phyloP scores from a whole-genome alignment of 345 rosid species.

The Raphanus raphanistrum region DNA sequence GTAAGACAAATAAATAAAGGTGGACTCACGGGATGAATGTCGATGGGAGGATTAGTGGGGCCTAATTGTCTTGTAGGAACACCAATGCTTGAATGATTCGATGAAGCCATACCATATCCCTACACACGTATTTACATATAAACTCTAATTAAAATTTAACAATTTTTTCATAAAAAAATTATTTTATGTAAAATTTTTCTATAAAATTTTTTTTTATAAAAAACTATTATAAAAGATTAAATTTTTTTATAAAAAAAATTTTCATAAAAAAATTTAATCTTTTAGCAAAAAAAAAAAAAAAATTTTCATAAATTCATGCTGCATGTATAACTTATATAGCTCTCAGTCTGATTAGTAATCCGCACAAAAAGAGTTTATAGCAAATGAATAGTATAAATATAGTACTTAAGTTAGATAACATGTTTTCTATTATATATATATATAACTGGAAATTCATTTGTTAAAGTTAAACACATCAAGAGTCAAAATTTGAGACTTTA shows the following conservation, averaged over 20 bases:
- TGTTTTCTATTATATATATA: neutral
- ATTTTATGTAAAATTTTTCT: too few relatives aligned
- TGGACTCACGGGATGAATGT: slow-evolving; percentile 69
- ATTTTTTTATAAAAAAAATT: too few relatives aligned
- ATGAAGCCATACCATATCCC: slow-evolving; percentile 39
- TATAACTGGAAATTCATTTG: neutral
- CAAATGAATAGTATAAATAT: neutral
- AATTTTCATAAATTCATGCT: neutral
- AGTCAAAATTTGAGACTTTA: neutral
- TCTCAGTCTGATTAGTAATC: neutral
- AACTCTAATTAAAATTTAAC: neutral
- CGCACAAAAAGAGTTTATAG: neutral
- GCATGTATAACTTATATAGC: neutral
- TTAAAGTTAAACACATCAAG: neutral
- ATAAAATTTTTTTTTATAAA: too few relatives aligned
- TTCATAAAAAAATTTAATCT: too few relatives aligned
- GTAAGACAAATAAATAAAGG: slow-evolving; percentile 1
- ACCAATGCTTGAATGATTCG: slow-evolving; percentile 42
- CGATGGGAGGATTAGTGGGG: slow-evolving; percentile 51
- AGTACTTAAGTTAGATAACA: neutral
- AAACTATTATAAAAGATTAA: too few relatives aligned
- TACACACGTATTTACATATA: slow-evolving; percentile 3
- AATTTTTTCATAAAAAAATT: neutral
- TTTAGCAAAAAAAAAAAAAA: too few relatives aligned
- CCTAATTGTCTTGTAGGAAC: slow-evolving; percentile 42